A percentile compares a stretch with the other conserved stretches of the same genome.
phyloP scores from a whole-genome alignment of 768 basidiomycete species.

The Kockovaella imperatae region DNA sequence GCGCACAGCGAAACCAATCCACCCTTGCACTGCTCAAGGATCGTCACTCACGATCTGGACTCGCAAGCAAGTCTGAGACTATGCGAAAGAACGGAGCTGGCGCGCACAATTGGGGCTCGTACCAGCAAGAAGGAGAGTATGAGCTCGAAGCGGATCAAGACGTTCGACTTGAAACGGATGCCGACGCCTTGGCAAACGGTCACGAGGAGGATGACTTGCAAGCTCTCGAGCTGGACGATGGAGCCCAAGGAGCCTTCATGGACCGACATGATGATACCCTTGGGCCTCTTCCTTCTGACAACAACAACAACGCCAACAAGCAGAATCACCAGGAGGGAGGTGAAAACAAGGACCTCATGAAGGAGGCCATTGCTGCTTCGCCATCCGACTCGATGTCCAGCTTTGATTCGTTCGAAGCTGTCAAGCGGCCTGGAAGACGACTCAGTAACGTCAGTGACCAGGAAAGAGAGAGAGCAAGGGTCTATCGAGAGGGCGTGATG shows the following conservation, averaged over 20 bases:
- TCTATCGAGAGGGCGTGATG: conserved; percentile 64
- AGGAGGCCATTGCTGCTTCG: conserved; percentile 7
- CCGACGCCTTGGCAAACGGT: conserved; percentile 27
- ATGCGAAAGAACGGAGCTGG: conserved; percentile 61
- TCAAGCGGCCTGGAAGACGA: conserved; percentile 26
- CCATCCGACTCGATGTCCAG: conserved; percentile 14
- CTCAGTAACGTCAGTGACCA: conserved; percentile 54
- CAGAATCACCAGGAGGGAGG: neutral
- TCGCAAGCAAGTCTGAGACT: conserved; percentile 59
- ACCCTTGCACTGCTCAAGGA: conserved; percentile 39
- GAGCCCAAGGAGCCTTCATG: no score
- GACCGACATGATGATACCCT: no score
- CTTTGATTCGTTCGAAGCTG: conserved; percentile 1
- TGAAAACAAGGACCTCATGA: conserved; percentile 1
- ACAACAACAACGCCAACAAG: neutral
- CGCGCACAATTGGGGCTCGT: conserved; percentile 74
- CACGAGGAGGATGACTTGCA: conserved; percentile 47
- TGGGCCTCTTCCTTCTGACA: no score
- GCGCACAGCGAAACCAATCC: conserved; percentile 34
- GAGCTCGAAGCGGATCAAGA: conserved; percentile 58
- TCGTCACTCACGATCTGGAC: conserved; percentile 27
- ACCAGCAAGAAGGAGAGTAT: conserved; percentile 57
- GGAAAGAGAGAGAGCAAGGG: conserved; percentile 57
- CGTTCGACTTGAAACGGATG: conserved; percentile 41
- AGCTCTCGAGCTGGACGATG: conserved; percentile 7